A percentile compares a stretch with the other conserved stretches of the same genome.
Evolutionary conservation across 2,329 filamentous ascomycete species (phyloP).

Genomic region (Pyrenophora teres): DNA sequence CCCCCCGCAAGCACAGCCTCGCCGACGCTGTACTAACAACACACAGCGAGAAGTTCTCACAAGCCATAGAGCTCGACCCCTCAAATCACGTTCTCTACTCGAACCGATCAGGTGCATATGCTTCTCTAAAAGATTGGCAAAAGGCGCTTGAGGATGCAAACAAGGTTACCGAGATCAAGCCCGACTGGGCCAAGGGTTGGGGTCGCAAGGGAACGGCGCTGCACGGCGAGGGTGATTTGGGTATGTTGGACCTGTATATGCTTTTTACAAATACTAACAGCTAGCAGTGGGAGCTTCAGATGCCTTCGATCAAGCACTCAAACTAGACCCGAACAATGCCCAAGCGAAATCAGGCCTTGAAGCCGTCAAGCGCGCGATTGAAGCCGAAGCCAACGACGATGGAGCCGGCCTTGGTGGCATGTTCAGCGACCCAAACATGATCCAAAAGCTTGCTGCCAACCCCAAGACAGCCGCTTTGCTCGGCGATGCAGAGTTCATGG

Average conservation of each 20-base stretch:
- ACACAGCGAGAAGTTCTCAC: slow-evolving; percentile 84
- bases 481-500: slow-evolving; percentile 84
- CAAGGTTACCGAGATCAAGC: slow-evolving; percentile 93
- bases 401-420: slow-evolving; percentile 82
- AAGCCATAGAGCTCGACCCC: slow-evolving; percentile 87
- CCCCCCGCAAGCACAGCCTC: slow-evolving; percentile 23
- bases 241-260: slow-evolving; percentile 46
- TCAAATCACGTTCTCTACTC: slow-evolving; percentile 97
- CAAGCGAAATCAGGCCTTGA: slow-evolving; percentile 88
- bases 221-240: slow-evolving; percentile 82
- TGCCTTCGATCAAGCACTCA: slow-evolving; percentile 92
- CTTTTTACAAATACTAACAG: slow-evolving; percentile 18
- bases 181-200: slow-evolving; percentile 98
- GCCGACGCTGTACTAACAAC: slow-evolving; percentile 20
- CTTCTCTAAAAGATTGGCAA: slow-evolving; percentile 87
- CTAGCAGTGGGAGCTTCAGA: slow-evolving; percentile 73
- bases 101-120: slow-evolving; percentile 86
- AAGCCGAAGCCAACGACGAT: slow-evolving; percentile 71
- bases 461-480: slow-evolving; percentile 88
- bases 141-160: slow-evolving; percentile 85
- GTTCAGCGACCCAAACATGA: slow-evolving; percentile 90
- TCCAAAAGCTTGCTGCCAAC: slow-evolving; percentile 89
- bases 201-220: slow-evolving; percentile 88
- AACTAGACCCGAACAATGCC: slow-evolving; percentile 87
- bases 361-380: slow-evolving; percentile 85